Percentiles rank a stretch among this genome's conserved stretches.
Conservation (phyloP, 768 basidiomycete species). For the Lentinula edodes region DNA sequence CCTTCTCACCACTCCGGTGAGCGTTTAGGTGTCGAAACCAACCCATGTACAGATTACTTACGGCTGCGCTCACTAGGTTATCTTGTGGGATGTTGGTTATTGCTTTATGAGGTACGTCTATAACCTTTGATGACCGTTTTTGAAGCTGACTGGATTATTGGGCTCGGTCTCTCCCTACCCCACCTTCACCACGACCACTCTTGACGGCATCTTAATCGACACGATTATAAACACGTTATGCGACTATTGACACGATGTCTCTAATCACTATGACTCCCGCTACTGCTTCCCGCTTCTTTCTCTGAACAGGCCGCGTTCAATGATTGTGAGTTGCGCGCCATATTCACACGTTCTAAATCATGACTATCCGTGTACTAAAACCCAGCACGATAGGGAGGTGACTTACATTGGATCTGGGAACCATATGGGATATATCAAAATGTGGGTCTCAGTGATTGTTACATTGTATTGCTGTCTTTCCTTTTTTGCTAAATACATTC, state of each 20-base stretch:
- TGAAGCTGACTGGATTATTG: not conserved
- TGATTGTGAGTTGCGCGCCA: not conserved
- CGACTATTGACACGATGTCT: not conserved
- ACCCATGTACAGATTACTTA: not conserved
- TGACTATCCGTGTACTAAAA: not conserved
- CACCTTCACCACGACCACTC: not conserved
- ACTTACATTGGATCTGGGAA: slow-evolving; percentile 89
- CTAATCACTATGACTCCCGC: not conserved
- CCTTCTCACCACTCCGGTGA: slow-evolving; percentile 45
- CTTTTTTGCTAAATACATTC: too few species aligned
- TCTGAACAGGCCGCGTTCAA: not conserved
- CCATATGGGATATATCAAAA: slow-evolving; percentile 78
- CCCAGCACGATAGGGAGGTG: slow-evolving; percentile 52
- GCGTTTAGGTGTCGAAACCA: not conserved
- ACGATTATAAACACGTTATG: not conserved
- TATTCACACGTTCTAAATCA: not conserved
- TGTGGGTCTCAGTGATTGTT: slow-evolving; percentile 27
- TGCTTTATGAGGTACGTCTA: slow-evolving; percentile 67
- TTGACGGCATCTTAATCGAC: not conserved
- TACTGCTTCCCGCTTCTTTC: not conserved
- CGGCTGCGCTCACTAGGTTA: slow-evolving; percentile 23
- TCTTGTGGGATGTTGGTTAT: slow-evolving; percentile 76
- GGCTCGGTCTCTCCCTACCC: not conserved
- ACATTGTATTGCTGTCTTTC: not conserved
- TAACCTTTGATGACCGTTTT: not conserved